Evolutionary conservation across 768 basidiomycete species (phyloP).

Genomic region (Amanita exitialis): DNA sequence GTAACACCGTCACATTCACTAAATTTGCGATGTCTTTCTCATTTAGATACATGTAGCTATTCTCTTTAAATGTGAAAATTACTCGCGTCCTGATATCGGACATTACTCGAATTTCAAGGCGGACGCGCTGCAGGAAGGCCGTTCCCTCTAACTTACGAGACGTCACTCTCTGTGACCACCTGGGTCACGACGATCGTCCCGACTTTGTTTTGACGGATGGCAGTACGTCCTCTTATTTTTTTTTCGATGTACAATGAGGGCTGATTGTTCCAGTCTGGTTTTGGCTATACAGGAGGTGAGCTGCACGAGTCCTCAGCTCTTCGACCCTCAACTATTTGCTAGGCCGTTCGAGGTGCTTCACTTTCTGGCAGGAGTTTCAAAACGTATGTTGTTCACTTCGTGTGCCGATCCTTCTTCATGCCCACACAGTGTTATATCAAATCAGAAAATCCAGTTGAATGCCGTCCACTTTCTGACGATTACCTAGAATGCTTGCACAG

Average conservation of each 20-base stretch:
- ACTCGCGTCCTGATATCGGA: no score
- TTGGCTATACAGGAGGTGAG: slow-evolving; percentile 33
- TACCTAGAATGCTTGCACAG: slow-evolving; percentile 90
- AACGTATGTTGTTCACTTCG: slow-evolving; percentile 31
- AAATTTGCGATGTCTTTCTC: no score
- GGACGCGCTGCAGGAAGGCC: no score
- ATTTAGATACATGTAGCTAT: no score
- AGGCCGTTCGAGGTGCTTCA: slow-evolving; percentile 84
- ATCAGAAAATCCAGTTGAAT: slow-evolving; percentile 66
- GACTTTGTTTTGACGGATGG: slow-evolving; percentile 17
- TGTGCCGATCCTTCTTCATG: neutral
- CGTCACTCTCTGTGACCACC: neutral
- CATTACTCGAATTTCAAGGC: no score
- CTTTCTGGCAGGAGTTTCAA: slow-evolving; percentile 87
- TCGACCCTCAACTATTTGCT: neutral
- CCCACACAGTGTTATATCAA: slow-evolving; percentile 72
- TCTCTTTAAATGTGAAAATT: no score
- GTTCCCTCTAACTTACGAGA: no score
- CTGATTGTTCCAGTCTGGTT: slow-evolving; percentile 28
- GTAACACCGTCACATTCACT: slow-evolving; percentile 8
- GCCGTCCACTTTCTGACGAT: slow-evolving; percentile 65
- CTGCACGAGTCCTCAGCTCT: neutral
- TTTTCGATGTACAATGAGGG: neutral
- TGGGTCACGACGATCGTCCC: slow-evolving; percentile 1
- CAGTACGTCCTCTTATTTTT: slow-evolving; percentile 18